A percentile compares a stretch with the other conserved stretches of the same genome.
Conservation (phyloP, 371 early-diverging fungal genomes). For the Rhizopus delemar region DNA sequence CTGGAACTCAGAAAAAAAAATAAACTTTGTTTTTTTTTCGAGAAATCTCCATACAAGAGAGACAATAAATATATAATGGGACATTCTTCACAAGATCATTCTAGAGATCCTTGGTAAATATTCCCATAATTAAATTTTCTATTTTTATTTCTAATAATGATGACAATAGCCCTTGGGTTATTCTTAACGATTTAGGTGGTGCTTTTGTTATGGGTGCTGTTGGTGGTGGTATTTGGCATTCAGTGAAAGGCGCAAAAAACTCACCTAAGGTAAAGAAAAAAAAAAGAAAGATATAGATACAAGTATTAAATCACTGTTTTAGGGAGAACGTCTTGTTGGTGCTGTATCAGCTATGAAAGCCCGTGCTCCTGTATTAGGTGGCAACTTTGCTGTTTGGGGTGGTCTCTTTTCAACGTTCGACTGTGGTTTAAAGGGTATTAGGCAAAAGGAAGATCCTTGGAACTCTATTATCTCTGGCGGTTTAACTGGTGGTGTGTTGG, state of each 20-base stretch:
- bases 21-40: slow-evolving; percentile 4
- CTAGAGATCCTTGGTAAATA: slow-evolving; percentile 55
- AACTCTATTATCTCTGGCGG: slow-evolving; percentile 91
- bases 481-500: slow-evolving; percentile 92
- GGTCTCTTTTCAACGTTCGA: slow-evolving; percentile 95
- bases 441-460: slow-evolving; percentile 97
- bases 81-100: slow-evolving; percentile 49
- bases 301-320: slow-evolving; percentile 4
- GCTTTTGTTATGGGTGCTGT: slow-evolving; percentile 97
- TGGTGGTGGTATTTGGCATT: slow-evolving; percentile 95
- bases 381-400: slow-evolving; percentile 98
- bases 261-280: slow-evolving; percentile 75
- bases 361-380: slow-evolving; percentile 93
- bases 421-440: slow-evolving; percentile 86
- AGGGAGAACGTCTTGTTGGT: slow-evolving; percentile 89
- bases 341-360: slow-evolving; percentile 88
- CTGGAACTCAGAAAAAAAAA: slow-evolving; percentile 8
- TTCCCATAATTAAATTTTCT: background rate
- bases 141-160: background rate
- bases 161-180: slow-evolving; percentile 83
- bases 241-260: slow-evolving; percentile 95
- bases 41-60: slow-evolving; percentile 5
- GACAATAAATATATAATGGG: slow-evolving; percentile 31
- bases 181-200: slow-evolving; percentile 94
- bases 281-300: background rate